Base-by-base conservation (phyloP, 169 alveolate species). In the Eimeria falciformis region DNA sequence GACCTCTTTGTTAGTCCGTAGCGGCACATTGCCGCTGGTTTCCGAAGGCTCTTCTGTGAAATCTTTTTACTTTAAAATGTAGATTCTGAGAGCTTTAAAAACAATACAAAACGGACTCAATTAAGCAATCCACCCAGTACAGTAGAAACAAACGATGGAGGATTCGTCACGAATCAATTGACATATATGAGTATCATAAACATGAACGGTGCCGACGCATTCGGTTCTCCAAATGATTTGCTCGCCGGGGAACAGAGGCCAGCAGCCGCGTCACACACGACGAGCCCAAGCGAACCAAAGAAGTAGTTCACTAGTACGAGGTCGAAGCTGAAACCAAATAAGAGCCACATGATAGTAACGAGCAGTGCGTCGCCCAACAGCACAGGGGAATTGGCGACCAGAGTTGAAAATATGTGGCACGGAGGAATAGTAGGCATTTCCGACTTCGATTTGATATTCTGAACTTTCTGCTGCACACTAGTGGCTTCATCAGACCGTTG, bases 181-280 rank as follows among this genome's bases (percentile, higher is more conserved):
- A 71, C 79, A 50, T 69, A 71, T 65, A 55, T 87, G 65, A 68
- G 47, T 21, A 87, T 11, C 46, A 71, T 68, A 78, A 87, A 71
- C 75, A 71, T 9, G 50, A 87, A 50, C 33, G 86, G 9, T 18
- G 87, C 66, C 12, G 62, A 50, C 50, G 86, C 82, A 50, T 87
- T 87, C 25, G 92, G 87, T 58, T 87, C 86, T 37, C 87, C 92
- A 82, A 89, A 75, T 9, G 93, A 89, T 23, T 50, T 89, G 82
- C 93, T 71, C 50, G 71, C 82, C 78, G 77, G 69, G 23, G 93
- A 73, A 62, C 88, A 73, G 46, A 89, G 46, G 27, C 47, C 62
- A 50, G 82, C 29, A 47, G 29, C 3, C 53, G 58, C 77, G 56
- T 89, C 89, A 56, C 83, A 65, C 1, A 71, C 43, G 45, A 77